Percentiles rank a stretch among this genome's conserved stretches.
These are phyloP conservation scores for Penicillium desertorum DNA, from an alignment of 495 filamentous ascomycete genomes.

Conservation along the genomic window DNA sequence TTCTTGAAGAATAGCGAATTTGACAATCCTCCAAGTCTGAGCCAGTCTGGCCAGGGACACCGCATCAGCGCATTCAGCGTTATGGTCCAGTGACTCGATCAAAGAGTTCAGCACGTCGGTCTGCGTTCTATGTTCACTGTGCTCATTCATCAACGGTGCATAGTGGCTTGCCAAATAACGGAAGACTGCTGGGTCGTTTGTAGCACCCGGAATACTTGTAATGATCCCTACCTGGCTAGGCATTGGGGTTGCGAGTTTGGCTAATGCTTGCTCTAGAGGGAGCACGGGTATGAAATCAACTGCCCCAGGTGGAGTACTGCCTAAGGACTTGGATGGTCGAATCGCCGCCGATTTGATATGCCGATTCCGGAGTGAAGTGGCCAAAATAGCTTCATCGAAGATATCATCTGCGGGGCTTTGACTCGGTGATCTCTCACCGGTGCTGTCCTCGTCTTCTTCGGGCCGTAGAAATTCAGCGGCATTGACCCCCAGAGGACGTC, in stretches of 20 bases:
- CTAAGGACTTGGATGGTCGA: constrained; percentile 43
- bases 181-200: constrained; percentile 53
- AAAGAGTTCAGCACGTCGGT: constrained; percentile 47
- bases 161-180: constrained; percentile 62
- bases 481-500: constrained; percentile 38
- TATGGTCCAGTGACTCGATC: constrained; percentile 56
- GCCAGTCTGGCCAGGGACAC: constrained; percentile 61
- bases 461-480: constrained; percentile 35
- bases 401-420: constrained; percentile 67
- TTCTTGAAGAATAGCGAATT: constrained; percentile 60
- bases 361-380: constrained; percentile 44
- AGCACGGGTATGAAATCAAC: constrained; percentile 51
- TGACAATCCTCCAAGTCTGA: constrained; percentile 73
- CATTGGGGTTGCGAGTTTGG: constrained; percentile 50
- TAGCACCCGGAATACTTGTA: constrained; percentile 56
- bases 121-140: constrained; percentile 26
- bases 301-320: constrained; percentile 58
- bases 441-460: constrained; percentile 36
- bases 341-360: constrained; percentile 34
- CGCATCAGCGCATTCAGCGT: constrained; percentile 60
- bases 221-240: constrained; percentile 62
- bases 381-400: constrained; percentile 57
- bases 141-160: constrained; percentile 38
- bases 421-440: constrained; percentile 51
- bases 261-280: constrained; percentile 61